phyloP scores from a whole-genome alignment of 2,329 filamentous ascomycete genomes.

The Botrytis byssoidea region DNA sequence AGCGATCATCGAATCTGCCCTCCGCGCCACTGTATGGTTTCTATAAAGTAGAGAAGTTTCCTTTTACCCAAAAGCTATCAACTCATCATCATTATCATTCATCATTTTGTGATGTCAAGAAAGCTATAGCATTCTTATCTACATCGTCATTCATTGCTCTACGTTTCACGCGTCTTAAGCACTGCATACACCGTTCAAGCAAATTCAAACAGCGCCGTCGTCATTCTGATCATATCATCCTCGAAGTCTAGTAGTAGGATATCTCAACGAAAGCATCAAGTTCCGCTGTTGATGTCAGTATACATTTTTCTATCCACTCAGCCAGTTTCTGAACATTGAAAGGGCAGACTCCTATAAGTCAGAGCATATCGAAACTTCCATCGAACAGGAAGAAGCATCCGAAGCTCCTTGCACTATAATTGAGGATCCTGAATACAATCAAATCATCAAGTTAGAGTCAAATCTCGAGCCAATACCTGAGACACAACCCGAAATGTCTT shows the following conservation, averaged over 20 bases:
- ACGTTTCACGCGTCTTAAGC: neutral
- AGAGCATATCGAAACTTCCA: constrained; percentile 21
- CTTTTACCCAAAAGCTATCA: neutral
- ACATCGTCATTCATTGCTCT: neutral
- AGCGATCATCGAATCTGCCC: neutral
- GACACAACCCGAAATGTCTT: constrained; percentile 37
- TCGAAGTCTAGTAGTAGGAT: neutral
- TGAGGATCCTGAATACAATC: constrained; percentile 32
- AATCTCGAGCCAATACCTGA: constrained; percentile 29
- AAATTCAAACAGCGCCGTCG: neutral
- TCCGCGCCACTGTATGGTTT: constrained; percentile 1
- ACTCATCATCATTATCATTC: constrained; percentile 12
- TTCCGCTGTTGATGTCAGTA: constrained; percentile 34
- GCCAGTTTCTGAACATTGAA: constrained; percentile 24
- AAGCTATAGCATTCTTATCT: neutral
- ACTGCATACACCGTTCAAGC: neutral
- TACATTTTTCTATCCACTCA: neutral
- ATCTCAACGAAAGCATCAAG: constrained; percentile 5
- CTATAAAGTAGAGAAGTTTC: constrained; percentile 19
- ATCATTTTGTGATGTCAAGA: neutral
- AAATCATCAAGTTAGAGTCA: constrained; percentile 22
- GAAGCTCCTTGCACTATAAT: constrained; percentile 32
- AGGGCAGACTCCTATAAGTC: constrained; percentile 32
- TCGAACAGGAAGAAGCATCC: constrained; percentile 23
- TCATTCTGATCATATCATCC: neutral